A percentile compares a stretch with the other conserved stretches of the same genome.
phyloP scores from a whole-genome alignment of 352 stramenopile species.

The Proteromonas lacertae region DNA sequence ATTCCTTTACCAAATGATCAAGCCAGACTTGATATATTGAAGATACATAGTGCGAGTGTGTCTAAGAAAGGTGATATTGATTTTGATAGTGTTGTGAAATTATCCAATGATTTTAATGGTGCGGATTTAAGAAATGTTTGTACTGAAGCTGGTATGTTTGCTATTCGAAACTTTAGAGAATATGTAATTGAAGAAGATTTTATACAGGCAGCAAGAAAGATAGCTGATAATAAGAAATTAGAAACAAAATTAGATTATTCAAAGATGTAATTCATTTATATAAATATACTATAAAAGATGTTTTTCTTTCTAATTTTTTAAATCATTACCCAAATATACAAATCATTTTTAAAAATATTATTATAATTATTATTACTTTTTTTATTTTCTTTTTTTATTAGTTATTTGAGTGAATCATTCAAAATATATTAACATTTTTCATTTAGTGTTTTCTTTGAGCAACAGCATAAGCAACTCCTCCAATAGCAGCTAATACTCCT shows the following conservation, averaged over 20 bases:
- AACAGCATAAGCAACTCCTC: too few relatives aligned
- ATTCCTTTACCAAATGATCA: constrained; percentile 95
- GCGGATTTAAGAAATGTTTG: constrained; percentile 93
- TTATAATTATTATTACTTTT: too few relatives aligned
- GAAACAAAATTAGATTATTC: constrained; percentile 98
- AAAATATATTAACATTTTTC: too few relatives aligned
- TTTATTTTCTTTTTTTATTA: too few relatives aligned
- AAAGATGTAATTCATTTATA: constrained; percentile 72
- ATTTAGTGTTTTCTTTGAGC: too few relatives aligned
- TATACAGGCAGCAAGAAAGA: constrained; percentile 96
- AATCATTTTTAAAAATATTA: too few relatives aligned
- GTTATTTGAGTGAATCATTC: too few relatives aligned
- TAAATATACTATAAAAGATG: too few relatives aligned
- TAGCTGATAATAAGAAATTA: constrained; percentile 95
- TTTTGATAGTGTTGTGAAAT: constrained; percentile 94
- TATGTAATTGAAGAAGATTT: constrained; percentile 99
- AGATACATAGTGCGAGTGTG: constrained; percentile 89
- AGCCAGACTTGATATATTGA: constrained; percentile 88
- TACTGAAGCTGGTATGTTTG: constrained; percentile 67
- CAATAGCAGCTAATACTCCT: too few relatives aligned
- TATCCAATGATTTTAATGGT: constrained; percentile 94
- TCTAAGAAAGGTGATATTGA: constrained; percentile 96
- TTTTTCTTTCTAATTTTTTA: too few relatives aligned
- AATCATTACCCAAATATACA: too few relatives aligned
- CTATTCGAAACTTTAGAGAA: constrained; percentile 82